These are phyloP conservation scores for Graphilbum sp. DNA, from an alignment of 2,329 filamentous ascomycete species.

Conservation along the genomic window DNA sequence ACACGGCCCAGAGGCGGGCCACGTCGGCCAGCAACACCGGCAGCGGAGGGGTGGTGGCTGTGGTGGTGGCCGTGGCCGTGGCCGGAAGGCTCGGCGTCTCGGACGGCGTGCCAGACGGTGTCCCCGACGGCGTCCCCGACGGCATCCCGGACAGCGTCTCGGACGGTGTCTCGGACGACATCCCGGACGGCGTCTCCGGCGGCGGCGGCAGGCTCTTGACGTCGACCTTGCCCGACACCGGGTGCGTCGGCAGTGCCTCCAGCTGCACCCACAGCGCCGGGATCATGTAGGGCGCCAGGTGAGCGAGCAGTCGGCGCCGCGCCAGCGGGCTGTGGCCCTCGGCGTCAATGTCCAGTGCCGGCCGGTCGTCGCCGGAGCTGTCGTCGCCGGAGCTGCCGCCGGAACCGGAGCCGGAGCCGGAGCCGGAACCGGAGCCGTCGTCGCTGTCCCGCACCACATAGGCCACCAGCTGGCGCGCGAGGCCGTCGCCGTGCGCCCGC, in stretches of 20 bases:
- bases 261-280: slow-evolving; percentile 63
- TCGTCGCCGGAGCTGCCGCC: too few species aligned
- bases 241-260: slow-evolving; percentile 54
- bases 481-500: slow-evolving; percentile 55
- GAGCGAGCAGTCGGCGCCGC: slow-evolving; percentile 44
- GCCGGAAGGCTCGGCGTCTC: slow-evolving; percentile 14
- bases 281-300: slow-evolving; percentile 72
- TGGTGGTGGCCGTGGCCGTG: slow-evolving; percentile 22
- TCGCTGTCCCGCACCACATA: slow-evolving; percentile 40
- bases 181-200: slow-evolving; percentile 19
- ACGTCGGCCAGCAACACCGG: too few species aligned
- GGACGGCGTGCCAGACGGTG: slow-evolving; percentile 21
- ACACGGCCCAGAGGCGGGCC: slow-evolving; percentile 54
- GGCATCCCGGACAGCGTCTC: slow-evolving; percentile 12
- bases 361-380: slow-evolving; percentile 28
- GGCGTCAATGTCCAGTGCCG: slow-evolving; percentile 48
- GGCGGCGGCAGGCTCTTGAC: slow-evolving; percentile 49
- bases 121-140: slow-evolving; percentile 25
- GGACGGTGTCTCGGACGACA: slow-evolving; percentile 22
- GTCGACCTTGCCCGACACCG: slow-evolving; percentile 66
- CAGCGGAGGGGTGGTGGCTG: slow-evolving; percentile 48
- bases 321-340: slow-evolving; percentile 55
- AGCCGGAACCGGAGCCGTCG: too few species aligned
- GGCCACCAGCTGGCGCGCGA: slow-evolving; percentile 60
- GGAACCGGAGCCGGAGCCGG: too few species aligned